Evolutionary conservation across 2,329 filamentous ascomycete genomes (phyloP).

Genomic region (Pseudogymnoascus sp.): DNA sequence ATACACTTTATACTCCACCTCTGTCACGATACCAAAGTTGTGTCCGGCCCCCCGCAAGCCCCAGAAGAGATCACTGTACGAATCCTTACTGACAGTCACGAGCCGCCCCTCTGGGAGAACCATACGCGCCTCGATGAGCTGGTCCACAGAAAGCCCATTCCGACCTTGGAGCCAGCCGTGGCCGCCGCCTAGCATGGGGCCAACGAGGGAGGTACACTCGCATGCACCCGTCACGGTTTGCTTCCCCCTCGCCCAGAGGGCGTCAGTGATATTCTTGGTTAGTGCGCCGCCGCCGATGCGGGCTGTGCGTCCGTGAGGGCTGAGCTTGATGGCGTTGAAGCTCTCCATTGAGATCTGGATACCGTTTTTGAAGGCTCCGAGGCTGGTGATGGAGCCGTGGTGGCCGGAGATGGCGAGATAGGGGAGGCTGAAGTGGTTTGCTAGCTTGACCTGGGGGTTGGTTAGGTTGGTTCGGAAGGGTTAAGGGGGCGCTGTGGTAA

Average conservation of each 20-base stretch:
- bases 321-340: constrained; percentile 23
- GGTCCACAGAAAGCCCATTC: constrained; percentile 41
- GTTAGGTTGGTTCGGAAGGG: too few relatives aligned
- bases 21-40: constrained; percentile 37
- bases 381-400: too few relatives aligned
- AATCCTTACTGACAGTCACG: too few relatives aligned
- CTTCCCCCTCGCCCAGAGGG: constrained; percentile 22
- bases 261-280: constrained; percentile 20
- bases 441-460: too few relatives aligned
- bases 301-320: constrained; percentile 20
- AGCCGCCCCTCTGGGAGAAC: too few relatives aligned
- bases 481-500: too few relatives aligned
- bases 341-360: not conserved
- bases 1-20: constrained; percentile 28
- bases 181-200: constrained; percentile 20
- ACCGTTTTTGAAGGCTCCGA: too few relatives aligned
- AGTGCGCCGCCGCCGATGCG: constrained; percentile 25
- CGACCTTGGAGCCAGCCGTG: constrained; percentile 48
- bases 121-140: constrained; percentile 26
- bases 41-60: constrained; percentile 18
- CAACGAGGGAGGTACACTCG: constrained; percentile 31
- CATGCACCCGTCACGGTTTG: constrained; percentile 17
- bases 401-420: too few relatives aligned
- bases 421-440: too few relatives aligned
- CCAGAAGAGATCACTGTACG: too few relatives aligned